Base-by-base conservation (phyloP, 1,139 yeast species). In the Zygosaccharomyces pseudobailii region DNA sequence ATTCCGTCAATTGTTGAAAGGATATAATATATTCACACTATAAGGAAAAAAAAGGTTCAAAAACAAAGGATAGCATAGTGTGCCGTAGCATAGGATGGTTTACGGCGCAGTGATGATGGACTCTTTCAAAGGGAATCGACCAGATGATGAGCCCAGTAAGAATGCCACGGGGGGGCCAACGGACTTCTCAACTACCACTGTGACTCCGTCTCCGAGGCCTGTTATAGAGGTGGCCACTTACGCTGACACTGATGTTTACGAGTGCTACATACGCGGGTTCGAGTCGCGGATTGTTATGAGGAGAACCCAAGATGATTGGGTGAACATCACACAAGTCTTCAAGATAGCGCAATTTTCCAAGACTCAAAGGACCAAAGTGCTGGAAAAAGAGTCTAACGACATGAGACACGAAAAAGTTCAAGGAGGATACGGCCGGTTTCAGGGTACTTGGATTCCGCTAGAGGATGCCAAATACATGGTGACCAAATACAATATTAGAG, bases 371-470 rank as follows among this genome's bases (percentile, higher is more conserved):
- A 87, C 96, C 6, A 82, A 89, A 58, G 80, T 89, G 50, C 73
- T 89, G 58, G 97, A 90, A 63, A 82, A 82, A 55, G 97, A 89
- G 62, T 87, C 90, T n/a, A 89, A 81, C 54, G 79, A 82, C 1
- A 95, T 95, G 25, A 73, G 73, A 35, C 96, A 88, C 66, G 97
- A 90, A 63, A 90, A 89, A 63, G 92, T 90, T 8, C 96, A 89
- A 68, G 97, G 96, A 40, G 97, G 96, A 0, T 87, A 89, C 63
- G 97, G 97, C 10, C 85, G 88, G 62, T 87, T 87, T 65, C 97
- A 90, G 68, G 97, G 97, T 1, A 87, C 97, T 0, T 92, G 96
- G 88, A 84, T 89, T 21, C 95, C 96, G 6, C 67, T 72, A 13
- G 78, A 75, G 43, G 57, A 64, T 38, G 85, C 85, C 6, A 77